A percentile compares a stretch with the other conserved stretches of the same genome.
Conservation (phyloP, 139 green algal genomes). For the Micromonas pusilla region DNA sequence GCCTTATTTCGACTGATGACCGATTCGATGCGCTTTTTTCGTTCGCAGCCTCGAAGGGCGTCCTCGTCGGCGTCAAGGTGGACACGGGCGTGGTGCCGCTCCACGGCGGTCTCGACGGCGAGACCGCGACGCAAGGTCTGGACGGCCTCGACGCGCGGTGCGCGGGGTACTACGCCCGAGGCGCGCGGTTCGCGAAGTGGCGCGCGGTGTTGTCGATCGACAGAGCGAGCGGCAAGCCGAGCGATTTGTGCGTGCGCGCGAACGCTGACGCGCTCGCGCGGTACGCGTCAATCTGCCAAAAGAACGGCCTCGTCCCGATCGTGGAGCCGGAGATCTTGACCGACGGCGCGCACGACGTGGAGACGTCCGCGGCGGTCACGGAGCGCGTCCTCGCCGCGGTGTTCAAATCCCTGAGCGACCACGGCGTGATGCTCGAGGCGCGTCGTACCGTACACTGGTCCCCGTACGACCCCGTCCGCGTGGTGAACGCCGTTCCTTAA, state of each 20-base stretch:
- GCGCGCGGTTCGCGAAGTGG: constrained; percentile 94
- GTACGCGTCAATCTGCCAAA: constrained; percentile 83
- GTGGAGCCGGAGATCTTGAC: constrained; percentile 94
- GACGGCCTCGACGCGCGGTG: constrained; percentile 62
- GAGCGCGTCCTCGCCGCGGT: constrained; percentile 45
- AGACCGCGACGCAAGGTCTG: constrained; percentile 81
- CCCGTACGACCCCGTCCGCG: too few relatives aligned
- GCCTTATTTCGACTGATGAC: too few relatives aligned
- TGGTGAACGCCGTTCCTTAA: too few relatives aligned
- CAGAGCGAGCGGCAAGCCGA: constrained; percentile 42
- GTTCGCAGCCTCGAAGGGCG: constrained; percentile 37
- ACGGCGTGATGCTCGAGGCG: constrained; percentile 66
- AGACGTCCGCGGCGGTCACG: constrained; percentile 44
- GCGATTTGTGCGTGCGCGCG: constrained; percentile 51
- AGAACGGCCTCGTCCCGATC: constrained; percentile 77
- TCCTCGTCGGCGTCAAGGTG: constrained; percentile 52
- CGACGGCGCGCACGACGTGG: constrained; percentile 78
- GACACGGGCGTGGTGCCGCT: constrained; percentile 72
- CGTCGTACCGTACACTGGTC: too few relatives aligned
- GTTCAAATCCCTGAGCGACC: constrained; percentile 46
- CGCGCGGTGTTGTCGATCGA: constrained; percentile 74
- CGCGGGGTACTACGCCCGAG: constrained; percentile 67
- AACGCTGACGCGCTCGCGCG: constrained; percentile 82
- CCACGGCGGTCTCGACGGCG: constrained; percentile 45
- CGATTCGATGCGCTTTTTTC: too few relatives aligned